Evolutionary conservation across 208 protist genomes (phyloP).

Genomic region (Naegleria fowleri): DNA sequence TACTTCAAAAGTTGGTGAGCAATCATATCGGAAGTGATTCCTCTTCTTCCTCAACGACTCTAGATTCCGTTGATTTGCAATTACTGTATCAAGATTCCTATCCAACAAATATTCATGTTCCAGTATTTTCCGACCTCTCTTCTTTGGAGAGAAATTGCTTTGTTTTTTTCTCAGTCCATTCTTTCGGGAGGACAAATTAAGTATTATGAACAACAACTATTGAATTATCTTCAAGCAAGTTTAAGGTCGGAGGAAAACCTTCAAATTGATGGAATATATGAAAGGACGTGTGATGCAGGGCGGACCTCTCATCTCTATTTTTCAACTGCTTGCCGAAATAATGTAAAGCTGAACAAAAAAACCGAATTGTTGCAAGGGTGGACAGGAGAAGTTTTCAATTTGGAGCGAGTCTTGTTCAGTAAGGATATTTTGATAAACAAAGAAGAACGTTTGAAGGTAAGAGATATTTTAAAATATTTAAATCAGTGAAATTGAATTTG

Average conservation of each 20-base stretch:
- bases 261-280: background rate
- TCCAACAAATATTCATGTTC: background rate
- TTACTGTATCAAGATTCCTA: background rate
- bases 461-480: too few species aligned
- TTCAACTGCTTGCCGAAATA: background rate
- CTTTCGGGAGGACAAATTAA: background rate
- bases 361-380: background rate
- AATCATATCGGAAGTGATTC: too few species aligned
- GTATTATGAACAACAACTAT: background rate
- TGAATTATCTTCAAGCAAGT: background rate
- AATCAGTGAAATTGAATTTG: too few species aligned
- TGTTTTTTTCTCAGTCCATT: background rate
- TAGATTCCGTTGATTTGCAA: background rate
- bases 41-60: too few species aligned
- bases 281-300: background rate
- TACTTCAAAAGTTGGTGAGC: too few species aligned
- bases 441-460: background rate
- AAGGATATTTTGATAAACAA: background rate
- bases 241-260: background rate
- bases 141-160: background rate
- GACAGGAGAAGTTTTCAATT: background rate
- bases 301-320: background rate
- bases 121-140: background rate
- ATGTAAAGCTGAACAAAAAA: background rate
- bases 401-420: background rate